phyloP scores from a whole-genome alignment of 2,329 filamentous ascomycete species.

The Elsinoe perseae region DNA sequence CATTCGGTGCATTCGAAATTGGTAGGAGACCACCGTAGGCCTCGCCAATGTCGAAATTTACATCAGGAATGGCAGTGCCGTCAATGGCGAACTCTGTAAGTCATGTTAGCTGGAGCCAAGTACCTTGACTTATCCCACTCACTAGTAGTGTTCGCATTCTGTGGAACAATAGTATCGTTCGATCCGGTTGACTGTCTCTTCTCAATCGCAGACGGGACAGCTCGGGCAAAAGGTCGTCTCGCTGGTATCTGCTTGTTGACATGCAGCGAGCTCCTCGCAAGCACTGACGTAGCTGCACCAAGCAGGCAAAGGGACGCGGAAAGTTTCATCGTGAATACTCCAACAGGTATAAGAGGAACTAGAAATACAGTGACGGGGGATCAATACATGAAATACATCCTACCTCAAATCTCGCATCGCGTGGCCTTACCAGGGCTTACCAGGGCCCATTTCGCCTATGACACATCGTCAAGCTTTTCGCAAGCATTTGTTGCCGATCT shows the following conservation, averaged over 20 bases:
- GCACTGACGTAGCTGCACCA: constrained; percentile 2
- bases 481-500: constrained; percentile 5
- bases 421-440: neutral
- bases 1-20: constrained; percentile 41
- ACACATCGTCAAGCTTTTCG: neutral
- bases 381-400: neutral
- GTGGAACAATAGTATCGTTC: constrained; percentile 31
- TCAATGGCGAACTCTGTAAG: constrained; percentile 19
- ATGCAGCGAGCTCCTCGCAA: constrained; percentile 22
- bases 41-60: constrained; percentile 44
- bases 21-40: constrained; percentile 48
- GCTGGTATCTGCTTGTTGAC: constrained; percentile 23
- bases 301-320: constrained; percentile 14
- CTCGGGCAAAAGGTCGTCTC: constrained; percentile 11
- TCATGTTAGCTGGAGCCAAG: neutral
- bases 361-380: neutral
- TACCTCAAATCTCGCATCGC: neutral
- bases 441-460: neutral
- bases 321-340: constrained; percentile 3
- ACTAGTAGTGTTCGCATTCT: constrained; percentile 39
- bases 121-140: neutral
- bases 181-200: constrained; percentile 4
- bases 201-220: constrained; percentile 10
- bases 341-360: neutral
- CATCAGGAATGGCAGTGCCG: constrained; percentile 24